A percentile compares a stretch with the other conserved stretches of the same genome.
Conservation (phyloP, 495 filamentous ascomycete species). For the Penicillium longicatenatum region DNA sequence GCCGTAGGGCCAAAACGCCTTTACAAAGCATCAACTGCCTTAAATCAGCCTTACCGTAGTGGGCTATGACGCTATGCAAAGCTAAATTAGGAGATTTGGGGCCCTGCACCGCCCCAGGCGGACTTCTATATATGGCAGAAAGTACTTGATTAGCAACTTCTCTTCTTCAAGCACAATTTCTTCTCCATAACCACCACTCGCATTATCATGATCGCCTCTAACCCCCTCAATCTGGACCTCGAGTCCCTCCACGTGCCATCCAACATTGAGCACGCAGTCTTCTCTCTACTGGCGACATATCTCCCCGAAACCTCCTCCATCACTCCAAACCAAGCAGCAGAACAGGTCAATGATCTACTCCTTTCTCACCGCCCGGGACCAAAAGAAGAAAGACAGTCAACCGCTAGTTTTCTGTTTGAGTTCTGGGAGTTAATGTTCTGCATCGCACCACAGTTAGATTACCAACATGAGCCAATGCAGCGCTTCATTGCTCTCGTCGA, state of each 20-base stretch:
- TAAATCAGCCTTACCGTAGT: not conserved
- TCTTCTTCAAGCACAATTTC: not conserved
- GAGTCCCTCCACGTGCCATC: not conserved
- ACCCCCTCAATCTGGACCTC: conserved; percentile 3
- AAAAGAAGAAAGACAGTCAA: conserved; percentile 3
- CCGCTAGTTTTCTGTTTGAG: not conserved
- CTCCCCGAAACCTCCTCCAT: conserved; percentile 4
- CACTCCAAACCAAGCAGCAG: conserved; percentile 3
- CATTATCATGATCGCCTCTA: conserved; percentile 3
- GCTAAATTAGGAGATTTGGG: not conserved
- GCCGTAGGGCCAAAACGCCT: not conserved
- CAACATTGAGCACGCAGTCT: conserved; percentile 3
- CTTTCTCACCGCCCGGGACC: conserved; percentile 1
- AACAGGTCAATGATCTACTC: conserved; percentile 1
- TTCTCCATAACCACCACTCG: not conserved
- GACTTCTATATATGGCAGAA: not conserved
- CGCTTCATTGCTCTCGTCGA: conserved; percentile 1
- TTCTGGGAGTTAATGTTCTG: conserved; percentile 4
- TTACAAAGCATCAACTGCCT: not conserved
- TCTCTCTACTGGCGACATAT: conserved; percentile 2
- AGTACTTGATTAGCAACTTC: not conserved
- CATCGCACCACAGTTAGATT: conserved; percentile 2
- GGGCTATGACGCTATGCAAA: not conserved
- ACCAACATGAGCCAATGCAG: conserved; percentile 4
- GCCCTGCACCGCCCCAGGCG: not conserved